Conservation (phyloP, 345 rosid genomes). For the Salix caprea region DNA sequence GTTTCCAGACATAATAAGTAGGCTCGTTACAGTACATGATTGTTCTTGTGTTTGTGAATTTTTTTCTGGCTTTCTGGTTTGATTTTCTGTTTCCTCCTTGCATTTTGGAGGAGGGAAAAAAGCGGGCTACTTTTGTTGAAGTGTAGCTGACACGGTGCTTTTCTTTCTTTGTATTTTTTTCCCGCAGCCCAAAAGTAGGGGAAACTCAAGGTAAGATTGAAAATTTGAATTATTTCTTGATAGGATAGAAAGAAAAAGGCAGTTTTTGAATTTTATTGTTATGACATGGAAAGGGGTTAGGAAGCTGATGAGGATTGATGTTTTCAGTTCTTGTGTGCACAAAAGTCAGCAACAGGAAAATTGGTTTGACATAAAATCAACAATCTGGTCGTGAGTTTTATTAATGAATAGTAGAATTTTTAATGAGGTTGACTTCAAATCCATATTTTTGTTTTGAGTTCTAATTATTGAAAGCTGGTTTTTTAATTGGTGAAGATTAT, state of each 20-base stretch:
- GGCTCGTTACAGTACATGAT: background rate
- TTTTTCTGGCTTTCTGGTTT: background rate
- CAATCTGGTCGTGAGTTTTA: background rate
- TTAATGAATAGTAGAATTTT: background rate
- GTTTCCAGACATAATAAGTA: background rate
- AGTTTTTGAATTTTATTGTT: background rate
- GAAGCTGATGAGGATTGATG: background rate
- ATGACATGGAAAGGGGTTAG: background rate
- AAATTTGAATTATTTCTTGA: no score
- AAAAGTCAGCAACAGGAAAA: background rate
- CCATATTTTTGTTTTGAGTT: background rate
- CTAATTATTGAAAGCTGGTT: background rate
- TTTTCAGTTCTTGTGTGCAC: background rate
- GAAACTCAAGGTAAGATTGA: background rate
- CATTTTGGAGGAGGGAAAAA: background rate
- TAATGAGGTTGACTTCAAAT: background rate
- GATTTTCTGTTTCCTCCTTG: background rate
- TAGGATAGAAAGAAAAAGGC: background rate
- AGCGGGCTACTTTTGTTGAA: background rate
- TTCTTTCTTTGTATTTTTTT: no score
- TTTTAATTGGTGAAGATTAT: background rate
- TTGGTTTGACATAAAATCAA: background rate
- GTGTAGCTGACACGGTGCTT: background rate
- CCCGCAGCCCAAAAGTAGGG: background rate
- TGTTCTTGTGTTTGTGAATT: background rate